Percentiles rank a stretch among this genome's conserved stretches.
Conservation (phyloP, 2,329 filamentous ascomycete species). For the Aciculosporium take region DNA sequence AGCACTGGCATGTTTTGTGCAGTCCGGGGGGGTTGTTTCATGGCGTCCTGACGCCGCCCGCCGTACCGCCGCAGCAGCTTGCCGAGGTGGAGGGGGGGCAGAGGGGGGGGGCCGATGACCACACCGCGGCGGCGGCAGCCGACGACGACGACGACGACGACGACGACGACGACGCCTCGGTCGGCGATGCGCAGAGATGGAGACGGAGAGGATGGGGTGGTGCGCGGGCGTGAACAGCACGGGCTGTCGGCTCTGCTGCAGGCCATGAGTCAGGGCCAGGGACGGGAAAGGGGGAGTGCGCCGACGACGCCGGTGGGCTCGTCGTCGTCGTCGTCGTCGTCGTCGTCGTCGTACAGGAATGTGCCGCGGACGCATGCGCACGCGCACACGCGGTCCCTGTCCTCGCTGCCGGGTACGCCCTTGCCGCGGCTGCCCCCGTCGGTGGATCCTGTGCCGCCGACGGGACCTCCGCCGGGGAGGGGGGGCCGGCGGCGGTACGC, state of each 20-base stretch:
- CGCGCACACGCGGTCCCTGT: conserved; percentile 68
- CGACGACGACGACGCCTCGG: conserved; percentile 33
- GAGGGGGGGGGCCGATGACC: too few relatives aligned
- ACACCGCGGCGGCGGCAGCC: too few relatives aligned
- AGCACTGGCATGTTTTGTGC: conserved; percentile 68
- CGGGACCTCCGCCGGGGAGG: conserved; percentile 29
- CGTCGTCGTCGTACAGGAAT: conserved; percentile 32
- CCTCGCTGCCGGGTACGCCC: conserved; percentile 70
- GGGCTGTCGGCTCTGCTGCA: conserved; percentile 70
- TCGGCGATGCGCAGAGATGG: conserved; percentile 15
- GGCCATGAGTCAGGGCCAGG: conserved; percentile 66
- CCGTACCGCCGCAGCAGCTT: too few relatives aligned
- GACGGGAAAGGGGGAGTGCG: conserved; percentile 45
- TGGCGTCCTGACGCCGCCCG: conserved; percentile 45
- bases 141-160: background rate
- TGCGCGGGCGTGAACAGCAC: conserved; percentile 28
- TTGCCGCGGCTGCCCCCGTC: conserved; percentile 47
- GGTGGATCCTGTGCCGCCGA: conserved; percentile 45
- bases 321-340: conserved; percentile 63
- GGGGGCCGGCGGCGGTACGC: conserved; percentile 29
- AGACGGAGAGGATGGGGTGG: conserved; percentile 14
- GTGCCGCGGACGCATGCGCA: conserved; percentile 35
- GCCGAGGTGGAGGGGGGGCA: too few relatives aligned
- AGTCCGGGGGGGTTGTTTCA: conserved; percentile 59
- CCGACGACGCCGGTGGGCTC: conserved; percentile 58